Evolutionary conservation across 805 yeast genomes (phyloP).

Genomic region (Saturnispora quitensis): DNA sequence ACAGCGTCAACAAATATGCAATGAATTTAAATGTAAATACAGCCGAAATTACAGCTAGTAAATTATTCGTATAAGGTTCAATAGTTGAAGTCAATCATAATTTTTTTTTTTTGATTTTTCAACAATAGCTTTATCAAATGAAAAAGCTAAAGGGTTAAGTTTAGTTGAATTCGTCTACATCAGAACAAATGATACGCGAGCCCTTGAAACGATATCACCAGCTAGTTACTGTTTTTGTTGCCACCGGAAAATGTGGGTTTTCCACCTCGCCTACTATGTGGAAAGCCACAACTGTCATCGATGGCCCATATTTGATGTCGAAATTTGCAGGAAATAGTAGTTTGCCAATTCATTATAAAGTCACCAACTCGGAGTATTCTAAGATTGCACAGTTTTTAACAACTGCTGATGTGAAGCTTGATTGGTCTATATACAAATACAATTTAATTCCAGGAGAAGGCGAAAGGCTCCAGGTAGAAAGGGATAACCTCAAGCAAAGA

Average conservation of each 20-base stretch:
- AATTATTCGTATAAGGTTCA: not conserved
- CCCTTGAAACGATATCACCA: not conserved
- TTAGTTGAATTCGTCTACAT: not conserved
- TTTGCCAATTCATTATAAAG: constrained; percentile 6
- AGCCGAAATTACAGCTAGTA: not conserved
- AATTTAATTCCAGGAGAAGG: constrained; percentile 49
- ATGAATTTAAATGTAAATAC: not conserved
- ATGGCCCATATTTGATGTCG: constrained; percentile 16
- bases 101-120: too few relatives aligned
- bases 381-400: constrained; percentile 35
- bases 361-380: constrained; percentile 7
- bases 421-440: constrained; percentile 52
- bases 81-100: not conserved
- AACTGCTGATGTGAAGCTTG: constrained; percentile 36
- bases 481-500: constrained; percentile 4
- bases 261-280: not conserved
- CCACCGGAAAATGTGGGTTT: not conserved
- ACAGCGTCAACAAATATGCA: not conserved
- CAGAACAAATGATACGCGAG: not conserved
- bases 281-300: constrained; percentile 6
- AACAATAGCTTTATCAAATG: not conserved
- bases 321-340: constrained; percentile 12
- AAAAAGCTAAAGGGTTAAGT: not conserved
- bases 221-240: too few relatives aligned
- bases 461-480: constrained; percentile 12